phyloP scores from a whole-genome alignment of 345 rosid genomes.

The Pistacia atlantica region DNA sequence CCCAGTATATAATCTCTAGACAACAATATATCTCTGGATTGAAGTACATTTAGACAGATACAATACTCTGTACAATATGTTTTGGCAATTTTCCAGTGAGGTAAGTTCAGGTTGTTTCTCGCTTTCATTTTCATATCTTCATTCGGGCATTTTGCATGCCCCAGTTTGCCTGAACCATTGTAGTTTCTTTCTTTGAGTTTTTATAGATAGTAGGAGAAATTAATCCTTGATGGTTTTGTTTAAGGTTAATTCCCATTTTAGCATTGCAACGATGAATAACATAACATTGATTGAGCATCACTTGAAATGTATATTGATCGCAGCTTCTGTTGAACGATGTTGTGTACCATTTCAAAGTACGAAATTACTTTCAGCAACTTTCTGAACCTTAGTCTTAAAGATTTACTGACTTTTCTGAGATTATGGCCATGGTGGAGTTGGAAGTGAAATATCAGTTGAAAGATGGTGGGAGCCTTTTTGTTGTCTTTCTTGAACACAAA shows the following conservation, averaged over 20 bases:
- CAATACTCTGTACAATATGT: slow-evolving; percentile 38
- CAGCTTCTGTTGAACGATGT: neutral
- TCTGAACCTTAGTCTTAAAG: neutral
- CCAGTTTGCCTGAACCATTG: slow-evolving; percentile 15
- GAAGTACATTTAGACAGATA: slow-evolving; percentile 75
- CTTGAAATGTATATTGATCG: neutral
- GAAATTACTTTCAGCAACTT: neutral
- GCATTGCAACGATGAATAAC: neutral
- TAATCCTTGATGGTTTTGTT: slow-evolving; percentile 1
- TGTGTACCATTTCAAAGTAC: neutral
- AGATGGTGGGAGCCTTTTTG: neutral
- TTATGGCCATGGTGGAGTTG: neutral
- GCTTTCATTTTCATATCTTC: slow-evolving; percentile 8
- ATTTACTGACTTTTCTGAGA: neutral
- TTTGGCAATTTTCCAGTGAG: slow-evolving; percentile 41
- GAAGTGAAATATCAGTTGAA: neutral
- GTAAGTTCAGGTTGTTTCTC: slow-evolving; percentile 24
- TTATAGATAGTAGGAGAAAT: slow-evolving; percentile 12
- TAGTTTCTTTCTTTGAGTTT: slow-evolving; percentile 9
- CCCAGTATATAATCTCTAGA: slow-evolving; percentile 87
- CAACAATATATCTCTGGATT: slow-evolving; percentile 90
- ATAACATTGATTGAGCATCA: neutral
- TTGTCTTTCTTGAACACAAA: neutral
- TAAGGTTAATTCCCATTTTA: neutral
- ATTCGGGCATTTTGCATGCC: slow-evolving; percentile 7